phyloP scores from a whole-genome alignment of 148 eudicot species.

The Heliosperma pusillum region DNA sequence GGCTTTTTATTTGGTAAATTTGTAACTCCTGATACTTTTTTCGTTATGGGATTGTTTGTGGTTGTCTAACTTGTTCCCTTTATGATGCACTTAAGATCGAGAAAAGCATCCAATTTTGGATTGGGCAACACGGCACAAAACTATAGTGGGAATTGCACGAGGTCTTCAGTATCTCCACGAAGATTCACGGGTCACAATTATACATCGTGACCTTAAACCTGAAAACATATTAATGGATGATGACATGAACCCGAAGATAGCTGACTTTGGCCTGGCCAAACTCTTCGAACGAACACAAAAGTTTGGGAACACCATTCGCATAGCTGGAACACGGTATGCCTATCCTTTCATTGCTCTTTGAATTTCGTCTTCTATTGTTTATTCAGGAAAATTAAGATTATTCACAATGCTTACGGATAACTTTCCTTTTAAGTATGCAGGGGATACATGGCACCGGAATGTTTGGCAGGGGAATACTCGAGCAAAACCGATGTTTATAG shows the following conservation, averaged over 20 bases:
- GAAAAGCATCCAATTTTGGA: neutral
- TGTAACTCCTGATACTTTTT: neutral
- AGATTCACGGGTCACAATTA: conserved; percentile 22
- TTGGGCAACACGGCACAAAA: conserved; percentile 25
- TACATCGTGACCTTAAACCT: conserved; percentile 49
- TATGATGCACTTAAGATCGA: neutral
- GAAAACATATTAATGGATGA: conserved; percentile 59
- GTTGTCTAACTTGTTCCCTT: too few relatives aligned
- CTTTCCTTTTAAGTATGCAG: conserved; percentile 3
- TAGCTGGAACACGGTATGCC: conserved; percentile 22
- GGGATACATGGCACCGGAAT: conserved; percentile 30
- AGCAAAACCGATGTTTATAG: conserved; percentile 46
- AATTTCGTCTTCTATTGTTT: too few relatives aligned
- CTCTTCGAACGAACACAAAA: conserved; percentile 44
- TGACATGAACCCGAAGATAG: conserved; percentile 49
- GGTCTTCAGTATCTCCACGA: conserved; percentile 34
- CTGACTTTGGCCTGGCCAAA: conserved; percentile 68
- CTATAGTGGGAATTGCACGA: conserved; percentile 28
- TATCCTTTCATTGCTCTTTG: neutral
- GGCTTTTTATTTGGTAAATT: conserved; percentile 51
- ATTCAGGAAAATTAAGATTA: neutral
- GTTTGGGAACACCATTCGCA: conserved; percentile 49
- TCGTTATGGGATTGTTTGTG: neutral
- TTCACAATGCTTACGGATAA: too few relatives aligned
- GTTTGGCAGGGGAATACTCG: conserved; percentile 32